Evolutionary conservation across 1,284 basidiomycete genomes (phyloP).

Genomic region (Naganishia cerealis): DNA sequence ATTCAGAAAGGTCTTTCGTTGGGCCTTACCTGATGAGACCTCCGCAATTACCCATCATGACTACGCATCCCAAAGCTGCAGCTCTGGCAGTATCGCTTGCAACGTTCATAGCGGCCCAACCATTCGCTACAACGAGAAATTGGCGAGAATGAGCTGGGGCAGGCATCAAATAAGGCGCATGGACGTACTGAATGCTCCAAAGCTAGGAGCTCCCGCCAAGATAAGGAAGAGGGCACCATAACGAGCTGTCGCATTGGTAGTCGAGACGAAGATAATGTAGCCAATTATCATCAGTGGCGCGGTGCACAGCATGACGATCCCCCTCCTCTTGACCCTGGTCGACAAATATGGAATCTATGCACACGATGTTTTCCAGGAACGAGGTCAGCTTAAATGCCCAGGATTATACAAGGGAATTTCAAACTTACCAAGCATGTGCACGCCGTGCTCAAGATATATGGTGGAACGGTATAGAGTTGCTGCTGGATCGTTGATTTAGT

Average conservation of each 20-base stretch:
- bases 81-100: conserved; percentile 30
- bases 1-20: background rate
- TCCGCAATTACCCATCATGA: conserved; percentile 31
- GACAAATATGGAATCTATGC: conserved; percentile 34
- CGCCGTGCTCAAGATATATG: conserved; percentile 45
- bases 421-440: conserved; percentile 37
- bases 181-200: background rate
- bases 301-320: conserved; percentile 41
- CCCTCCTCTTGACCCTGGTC: conserved; percentile 43
- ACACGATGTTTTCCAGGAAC: background rate
- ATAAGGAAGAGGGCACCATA: conserved; percentile 30
- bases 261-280: conserved; percentile 44
- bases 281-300: conserved; percentile 45
- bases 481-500: conserved; percentile 43
- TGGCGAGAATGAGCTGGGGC: background rate
- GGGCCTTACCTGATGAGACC: conserved; percentile 1
- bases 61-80: conserved; percentile 18
- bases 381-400: background rate
- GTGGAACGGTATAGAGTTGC: conserved; percentile 51
- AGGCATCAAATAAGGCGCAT: background rate
- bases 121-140: background rate
- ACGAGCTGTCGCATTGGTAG: conserved; percentile 23
- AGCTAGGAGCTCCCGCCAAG: conserved; percentile 19
- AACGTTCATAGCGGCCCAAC: conserved; percentile 20
- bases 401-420: too few relatives aligned